Conservation (phyloP, 129 eudicot species). For the Saussurea involucrata region DNA sequence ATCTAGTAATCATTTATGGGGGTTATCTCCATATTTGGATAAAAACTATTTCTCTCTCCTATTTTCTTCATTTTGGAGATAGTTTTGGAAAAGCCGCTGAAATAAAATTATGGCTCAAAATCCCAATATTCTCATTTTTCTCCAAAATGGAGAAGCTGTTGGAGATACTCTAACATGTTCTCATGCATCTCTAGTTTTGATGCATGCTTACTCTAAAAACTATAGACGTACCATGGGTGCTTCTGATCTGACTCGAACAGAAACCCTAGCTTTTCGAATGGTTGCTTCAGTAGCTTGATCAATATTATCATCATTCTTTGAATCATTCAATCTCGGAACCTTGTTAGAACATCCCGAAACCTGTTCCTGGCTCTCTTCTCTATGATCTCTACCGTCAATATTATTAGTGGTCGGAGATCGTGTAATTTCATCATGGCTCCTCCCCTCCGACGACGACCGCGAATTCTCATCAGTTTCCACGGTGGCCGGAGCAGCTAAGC, state of each 20-base stretch:
- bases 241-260: conserved; percentile 78
- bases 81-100: no score
- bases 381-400: conserved; percentile 13
- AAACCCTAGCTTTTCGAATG: conserved; percentile 80
- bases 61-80: no score
- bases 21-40: no score
- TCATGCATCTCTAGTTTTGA: no score
- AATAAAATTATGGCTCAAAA: no score
- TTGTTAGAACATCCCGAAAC: conserved; percentile 36
- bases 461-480: conserved; percentile 34
- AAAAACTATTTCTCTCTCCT: no score
- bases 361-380: conserved; percentile 34
- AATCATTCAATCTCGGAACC: conserved; percentile 33
- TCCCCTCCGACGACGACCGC: conserved; percentile 42
- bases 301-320: conserved; percentile 19
- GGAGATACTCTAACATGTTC: neutral
- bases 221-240: conserved; percentile 62
- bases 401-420: conserved; percentile 15
- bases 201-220: neutral
- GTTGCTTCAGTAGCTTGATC: conserved; percentile 72
- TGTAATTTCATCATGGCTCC: conserved; percentile 19
- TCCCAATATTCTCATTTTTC: no score
- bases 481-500: conserved; percentile 24
- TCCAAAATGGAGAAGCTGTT: no score
- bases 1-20: no score